phyloP scores from a whole-genome alignment of 192 early-diverging fungal species.

The Coemansia reversa region DNA sequence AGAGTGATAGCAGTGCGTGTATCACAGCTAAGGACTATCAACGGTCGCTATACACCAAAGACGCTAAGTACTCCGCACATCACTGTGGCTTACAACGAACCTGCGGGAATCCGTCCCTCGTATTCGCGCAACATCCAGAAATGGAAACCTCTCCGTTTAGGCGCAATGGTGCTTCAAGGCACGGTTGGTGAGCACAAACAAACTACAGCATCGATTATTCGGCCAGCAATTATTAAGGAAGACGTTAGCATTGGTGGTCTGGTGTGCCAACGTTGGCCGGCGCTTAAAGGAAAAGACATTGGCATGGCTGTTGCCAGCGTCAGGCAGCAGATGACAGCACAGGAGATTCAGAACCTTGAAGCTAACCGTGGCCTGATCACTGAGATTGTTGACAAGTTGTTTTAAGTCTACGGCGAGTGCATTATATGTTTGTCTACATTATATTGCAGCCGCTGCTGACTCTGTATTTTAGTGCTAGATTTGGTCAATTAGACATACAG shows the following conservation, averaged over 20 bases:
- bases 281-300: conserved; percentile 35
- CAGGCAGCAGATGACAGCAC: conserved; percentile 25
- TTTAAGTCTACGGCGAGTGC: background rate
- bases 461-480: too few species aligned
- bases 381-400: conserved; percentile 28
- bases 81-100: conserved; percentile 42
- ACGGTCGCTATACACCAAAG: background rate
- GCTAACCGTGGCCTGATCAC: conserved; percentile 27
- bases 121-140: conserved; percentile 17
- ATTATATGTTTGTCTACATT: too few species aligned
- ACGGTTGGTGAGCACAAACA: conserved; percentile 28
- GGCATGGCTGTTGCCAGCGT: conserved; percentile 28
- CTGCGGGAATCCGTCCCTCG: conserved; percentile 12
- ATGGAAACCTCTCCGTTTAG: conserved; percentile 34
- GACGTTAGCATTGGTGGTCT: conserved; percentile 43
- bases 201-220: conserved; percentile 30
- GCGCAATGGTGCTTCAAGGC: conserved; percentile 29
- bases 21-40: conserved; percentile 6
- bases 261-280: conserved; percentile 43
- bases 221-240: conserved; percentile 13
- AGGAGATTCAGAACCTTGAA: conserved; percentile 33
- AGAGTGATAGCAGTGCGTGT: conserved; percentile 38
- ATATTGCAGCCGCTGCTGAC: too few species aligned
- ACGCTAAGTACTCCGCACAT: conserved; percentile 21
- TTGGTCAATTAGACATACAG: too few species aligned